phyloP scores from a whole-genome alignment of 2,329 filamentous ascomycete genomes.

The Trichoderma hamatum region DNA sequence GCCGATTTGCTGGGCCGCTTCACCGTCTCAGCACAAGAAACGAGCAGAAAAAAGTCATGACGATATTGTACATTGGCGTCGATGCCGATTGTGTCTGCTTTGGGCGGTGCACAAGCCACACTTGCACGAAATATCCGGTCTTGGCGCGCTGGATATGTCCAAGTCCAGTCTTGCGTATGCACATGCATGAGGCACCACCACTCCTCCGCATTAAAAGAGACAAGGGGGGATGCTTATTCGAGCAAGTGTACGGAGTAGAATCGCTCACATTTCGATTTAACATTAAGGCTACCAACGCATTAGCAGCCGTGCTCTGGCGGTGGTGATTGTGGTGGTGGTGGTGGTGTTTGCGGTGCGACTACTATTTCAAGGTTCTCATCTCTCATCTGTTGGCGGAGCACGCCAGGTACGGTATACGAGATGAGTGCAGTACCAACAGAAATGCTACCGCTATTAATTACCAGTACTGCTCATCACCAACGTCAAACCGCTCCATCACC shows the following conservation, averaged over 20 bases:
- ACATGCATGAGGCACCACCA: slow-evolving; percentile 1
- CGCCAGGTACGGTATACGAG: background rate
- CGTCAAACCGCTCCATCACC: slow-evolving; percentile 17
- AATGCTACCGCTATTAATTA: background rate
- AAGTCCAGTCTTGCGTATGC: background rate
- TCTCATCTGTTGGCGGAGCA: background rate
- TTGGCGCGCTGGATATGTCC: slow-evolving; percentile 14
- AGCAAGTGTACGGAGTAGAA: background rate
- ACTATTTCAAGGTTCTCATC: background rate
- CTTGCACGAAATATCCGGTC: slow-evolving; percentile 12
- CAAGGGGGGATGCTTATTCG: slow-evolving; percentile 12
- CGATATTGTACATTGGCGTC: slow-evolving; percentile 26
- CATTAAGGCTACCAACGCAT: slow-evolving; percentile 11
- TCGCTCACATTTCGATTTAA: background rate
- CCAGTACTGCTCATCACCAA: slow-evolving; percentile 16
- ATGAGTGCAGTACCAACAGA: background rate
- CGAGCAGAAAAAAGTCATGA: slow-evolving; percentile 13
- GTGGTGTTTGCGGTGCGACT: slow-evolving; percentile 1
- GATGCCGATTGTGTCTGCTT: slow-evolving; percentile 17
- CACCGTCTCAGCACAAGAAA: background rate
- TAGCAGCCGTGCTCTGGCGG: slow-evolving; percentile 1
- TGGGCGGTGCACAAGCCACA: slow-evolving; percentile 25
- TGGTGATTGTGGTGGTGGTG: slow-evolving; percentile 7
- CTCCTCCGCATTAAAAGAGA: slow-evolving; percentile 11
- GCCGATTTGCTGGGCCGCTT: slow-evolving; percentile 1